Evolutionary conservation across 2,329 filamentous ascomycete species (phyloP).

Genomic region (Talaromyces atroroseus): DNA sequence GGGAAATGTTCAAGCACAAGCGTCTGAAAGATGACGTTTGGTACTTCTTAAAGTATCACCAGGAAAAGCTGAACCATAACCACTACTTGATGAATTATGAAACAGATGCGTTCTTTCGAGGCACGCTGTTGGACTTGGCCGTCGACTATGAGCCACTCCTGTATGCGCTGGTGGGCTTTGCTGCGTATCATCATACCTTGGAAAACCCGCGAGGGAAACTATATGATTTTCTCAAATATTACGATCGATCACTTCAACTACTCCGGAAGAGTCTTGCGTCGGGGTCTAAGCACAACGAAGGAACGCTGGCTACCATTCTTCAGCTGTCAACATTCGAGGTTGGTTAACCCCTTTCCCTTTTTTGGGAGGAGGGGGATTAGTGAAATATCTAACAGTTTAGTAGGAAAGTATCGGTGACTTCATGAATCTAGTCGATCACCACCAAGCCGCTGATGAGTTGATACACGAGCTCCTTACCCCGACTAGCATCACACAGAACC

Average conservation of each 20-base stretch:
- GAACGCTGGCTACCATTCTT: conserved; percentile 78
- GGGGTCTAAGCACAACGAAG: conserved; percentile 64
- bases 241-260: conserved; percentile 78
- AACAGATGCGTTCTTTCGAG: conserved; percentile 66
- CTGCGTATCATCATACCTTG: conserved; percentile 78
- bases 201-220: conserved; percentile 66
- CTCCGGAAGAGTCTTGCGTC: conserved; percentile 67
- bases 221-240: conserved; percentile 78
- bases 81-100: conserved; percentile 77
- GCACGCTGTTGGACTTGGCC: conserved; percentile 65
- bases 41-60: conserved; percentile 73
- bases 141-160: conserved; percentile 73
- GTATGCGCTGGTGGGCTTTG: conserved; percentile 80
- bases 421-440: conserved; percentile 88
- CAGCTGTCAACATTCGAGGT: conserved; percentile 94
- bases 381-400: conserved; percentile 12
- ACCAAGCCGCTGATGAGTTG: conserved; percentile 80
- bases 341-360: conserved; percentile 21
- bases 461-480: conserved; percentile 73
- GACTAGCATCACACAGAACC: conserved; percentile 64
- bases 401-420: conserved; percentile 94
- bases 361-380: too few relatives aligned
- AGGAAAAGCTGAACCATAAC: conserved; percentile 68
- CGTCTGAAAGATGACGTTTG: conserved; percentile 59
- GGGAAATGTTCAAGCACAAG: conserved; percentile 21